Evolutionary conservation across 2,329 filamentous ascomycete genomes (phyloP).

Genomic region (Didymella pinodella): DNA sequence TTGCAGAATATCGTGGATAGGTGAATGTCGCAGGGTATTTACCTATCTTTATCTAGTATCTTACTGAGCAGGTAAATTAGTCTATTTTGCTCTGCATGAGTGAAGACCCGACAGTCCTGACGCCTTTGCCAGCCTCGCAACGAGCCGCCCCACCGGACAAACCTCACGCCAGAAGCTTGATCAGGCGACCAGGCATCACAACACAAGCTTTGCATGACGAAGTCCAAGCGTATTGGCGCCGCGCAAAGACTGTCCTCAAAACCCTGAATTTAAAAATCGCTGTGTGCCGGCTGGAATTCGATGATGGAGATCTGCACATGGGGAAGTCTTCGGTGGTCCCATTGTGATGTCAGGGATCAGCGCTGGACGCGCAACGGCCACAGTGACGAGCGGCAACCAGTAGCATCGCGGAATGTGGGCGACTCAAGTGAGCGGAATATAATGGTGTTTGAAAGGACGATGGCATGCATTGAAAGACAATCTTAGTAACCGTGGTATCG

Average conservation of each 20-base stretch:
- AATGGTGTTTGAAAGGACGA: background rate
- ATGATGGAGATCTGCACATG: slow-evolving; percentile 11
- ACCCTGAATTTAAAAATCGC: slow-evolving; percentile 1
- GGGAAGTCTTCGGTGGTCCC: slow-evolving; percentile 2
- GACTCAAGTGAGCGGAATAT: too few relatives aligned
- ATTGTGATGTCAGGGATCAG: slow-evolving; percentile 22
- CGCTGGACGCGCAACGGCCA: slow-evolving; percentile 2
- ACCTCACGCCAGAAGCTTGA: background rate
- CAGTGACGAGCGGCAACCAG: background rate
- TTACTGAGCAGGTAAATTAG: too few relatives aligned
- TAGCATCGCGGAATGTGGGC: too few relatives aligned
- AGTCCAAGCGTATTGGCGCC: slow-evolving; percentile 5
- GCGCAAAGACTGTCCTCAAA: background rate
- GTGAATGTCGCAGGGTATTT: too few relatives aligned
- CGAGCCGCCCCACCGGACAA: background rate
- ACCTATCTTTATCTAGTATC: too few relatives aligned
- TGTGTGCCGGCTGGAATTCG: background rate
- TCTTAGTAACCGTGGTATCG: slow-evolving; percentile 18
- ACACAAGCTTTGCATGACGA: slow-evolving; percentile 10
- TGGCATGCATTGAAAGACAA: slow-evolving; percentile 11
- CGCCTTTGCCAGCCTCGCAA: background rate
- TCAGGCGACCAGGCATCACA: background rate
- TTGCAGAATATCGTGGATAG: too few relatives aligned
- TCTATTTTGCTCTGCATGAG: too few relatives aligned
- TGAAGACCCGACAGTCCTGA: background rate